phyloP scores from a whole-genome alignment of 805 yeast genomes.

The Zygosaccharomyces kombuchaensis region DNA sequence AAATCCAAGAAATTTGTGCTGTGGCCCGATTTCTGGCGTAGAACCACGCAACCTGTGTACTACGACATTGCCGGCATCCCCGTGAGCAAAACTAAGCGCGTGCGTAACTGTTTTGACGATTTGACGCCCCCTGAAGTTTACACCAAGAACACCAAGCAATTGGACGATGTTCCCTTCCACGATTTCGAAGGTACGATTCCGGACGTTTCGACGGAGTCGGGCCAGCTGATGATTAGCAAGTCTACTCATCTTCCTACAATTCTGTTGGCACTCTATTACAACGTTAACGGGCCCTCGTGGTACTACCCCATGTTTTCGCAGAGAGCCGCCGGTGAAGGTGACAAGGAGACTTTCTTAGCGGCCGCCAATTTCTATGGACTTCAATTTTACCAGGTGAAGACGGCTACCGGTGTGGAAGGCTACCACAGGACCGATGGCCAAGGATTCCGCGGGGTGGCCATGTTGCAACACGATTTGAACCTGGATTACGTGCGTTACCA shows the following conservation, averaged over 20 bases:
- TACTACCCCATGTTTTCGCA: slow-evolving; percentile 70
- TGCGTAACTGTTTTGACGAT: slow-evolving; percentile 37
- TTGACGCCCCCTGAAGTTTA: slow-evolving; percentile 34
- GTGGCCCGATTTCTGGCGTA: slow-evolving; percentile 90
- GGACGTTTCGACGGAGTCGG: slow-evolving; percentile 70
- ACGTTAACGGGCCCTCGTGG: slow-evolving; percentile 60
- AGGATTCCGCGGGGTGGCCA: slow-evolving; percentile 61
- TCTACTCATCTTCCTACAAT: slow-evolving; percentile 54
- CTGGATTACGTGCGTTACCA: slow-evolving; percentile 45
- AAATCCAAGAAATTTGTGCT: slow-evolving; percentile 46
- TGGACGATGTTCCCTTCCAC: slow-evolving; percentile 44
- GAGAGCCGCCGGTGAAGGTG: slow-evolving; percentile 80
- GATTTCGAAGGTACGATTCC: slow-evolving; percentile 63
- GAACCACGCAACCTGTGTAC: slow-evolving; percentile 72
- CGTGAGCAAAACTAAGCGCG: slow-evolving; percentile 41
- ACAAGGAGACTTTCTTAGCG: slow-evolving; percentile 67
- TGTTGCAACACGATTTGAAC: slow-evolving; percentile 71
- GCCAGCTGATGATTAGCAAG: slow-evolving; percentile 65
- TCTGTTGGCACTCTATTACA: slow-evolving; percentile 60
- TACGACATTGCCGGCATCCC: slow-evolving; percentile 65
- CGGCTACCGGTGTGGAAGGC: slow-evolving; percentile 40
- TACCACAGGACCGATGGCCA: slow-evolving; percentile 31
- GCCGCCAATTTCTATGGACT: slow-evolving; percentile 49
- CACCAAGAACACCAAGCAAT: slow-evolving; percentile 22
- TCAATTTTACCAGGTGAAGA: slow-evolving; percentile 46